These are phyloP conservation scores for Stephania japonica DNA, from an alignment of 164 flowering plant genomes.

Conservation along the genomic window DNA sequence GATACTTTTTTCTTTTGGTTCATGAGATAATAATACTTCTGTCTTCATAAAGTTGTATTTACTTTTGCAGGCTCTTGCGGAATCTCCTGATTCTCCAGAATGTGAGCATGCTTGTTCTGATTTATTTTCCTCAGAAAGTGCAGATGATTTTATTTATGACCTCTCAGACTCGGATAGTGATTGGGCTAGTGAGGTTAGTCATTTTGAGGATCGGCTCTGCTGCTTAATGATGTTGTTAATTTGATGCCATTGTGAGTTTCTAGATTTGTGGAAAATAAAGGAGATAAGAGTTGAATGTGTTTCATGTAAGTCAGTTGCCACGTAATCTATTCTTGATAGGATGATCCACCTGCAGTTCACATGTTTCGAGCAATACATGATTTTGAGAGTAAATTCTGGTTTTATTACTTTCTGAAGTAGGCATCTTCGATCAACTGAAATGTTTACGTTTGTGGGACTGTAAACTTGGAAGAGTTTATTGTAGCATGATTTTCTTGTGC, in stretches of 20 bases:
- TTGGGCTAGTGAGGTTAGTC: slow-evolving; percentile 45
- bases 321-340: not conserved
- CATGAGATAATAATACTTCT: not conserved
- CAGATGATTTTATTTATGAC: slow-evolving; percentile 37
- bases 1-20: too few species aligned
- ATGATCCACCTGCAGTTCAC: not conserved
- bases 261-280: not conserved
- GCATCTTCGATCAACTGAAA: not conserved
- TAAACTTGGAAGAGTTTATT: not conserved
- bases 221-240: not conserved
- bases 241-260: not conserved
- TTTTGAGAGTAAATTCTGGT: not conserved
- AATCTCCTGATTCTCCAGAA: slow-evolving; percentile 28
- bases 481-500: slow-evolving; percentile 1
- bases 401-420: not conserved
- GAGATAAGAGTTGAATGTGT: not conserved
- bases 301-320: not conserved
- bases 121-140: slow-evolving; percentile 36
- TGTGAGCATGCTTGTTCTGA: slow-evolving; percentile 26
- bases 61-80: slow-evolving; percentile 51
- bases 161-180: slow-evolving; percentile 49
- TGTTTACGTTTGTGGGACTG: not conserved
- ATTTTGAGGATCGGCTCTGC: not conserved
- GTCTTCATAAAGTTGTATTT: not conserved
- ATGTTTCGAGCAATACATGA: not conserved